Conservation (phyloP, 352 stramenopile species). For the Pythium myriotylum region DNA sequence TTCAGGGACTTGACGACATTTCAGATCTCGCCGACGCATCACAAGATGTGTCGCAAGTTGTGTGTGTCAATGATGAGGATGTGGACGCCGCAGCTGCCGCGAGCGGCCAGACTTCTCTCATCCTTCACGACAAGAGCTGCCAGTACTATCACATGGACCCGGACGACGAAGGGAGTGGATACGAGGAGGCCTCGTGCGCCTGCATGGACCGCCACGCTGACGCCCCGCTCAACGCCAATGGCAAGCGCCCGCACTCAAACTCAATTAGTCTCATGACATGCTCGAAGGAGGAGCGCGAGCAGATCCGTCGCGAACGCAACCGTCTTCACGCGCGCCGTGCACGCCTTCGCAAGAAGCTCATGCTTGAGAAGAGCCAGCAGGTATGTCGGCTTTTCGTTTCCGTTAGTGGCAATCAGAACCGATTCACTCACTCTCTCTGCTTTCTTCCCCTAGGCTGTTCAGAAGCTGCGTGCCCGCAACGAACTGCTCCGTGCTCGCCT, state of each 20-base stretch:
- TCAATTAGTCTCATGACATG: conserved; percentile 36
- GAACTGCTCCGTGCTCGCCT: conserved; percentile 62
- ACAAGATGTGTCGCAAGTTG: conserved; percentile 40
- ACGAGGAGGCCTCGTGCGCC: conserved; percentile 26
- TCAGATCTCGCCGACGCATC: conserved; percentile 33
- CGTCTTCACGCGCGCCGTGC: conserved; percentile 71
- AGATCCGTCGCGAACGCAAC: conserved; percentile 74
- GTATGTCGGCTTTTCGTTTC: conserved; percentile 24
- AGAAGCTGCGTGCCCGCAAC: conserved; percentile 63
- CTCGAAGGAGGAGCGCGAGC: conserved; percentile 74
- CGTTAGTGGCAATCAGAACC: too few relatives aligned
- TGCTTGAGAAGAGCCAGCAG: conserved; percentile 78
- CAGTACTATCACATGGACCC: conserved; percentile 38
- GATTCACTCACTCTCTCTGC: conserved; percentile 9
- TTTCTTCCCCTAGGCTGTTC: conserved; percentile 43
- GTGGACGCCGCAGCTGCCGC: conserved; percentile 31
- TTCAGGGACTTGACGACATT: conserved; percentile 57
- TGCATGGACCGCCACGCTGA: conserved; percentile 26
- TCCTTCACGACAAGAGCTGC: conserved; percentile 49
- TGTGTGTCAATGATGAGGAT: conserved; percentile 37
- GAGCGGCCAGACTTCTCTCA: conserved; percentile 33
- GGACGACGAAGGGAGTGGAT: conserved; percentile 27
- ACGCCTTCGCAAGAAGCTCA: conserved; percentile 78
- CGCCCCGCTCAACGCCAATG: conserved; percentile 38
- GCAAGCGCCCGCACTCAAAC: conserved; percentile 39